Evolutionary conservation across 1,284 basidiomycete genomes (phyloP).

Genomic region (Leccinum colubrinum): DNA sequence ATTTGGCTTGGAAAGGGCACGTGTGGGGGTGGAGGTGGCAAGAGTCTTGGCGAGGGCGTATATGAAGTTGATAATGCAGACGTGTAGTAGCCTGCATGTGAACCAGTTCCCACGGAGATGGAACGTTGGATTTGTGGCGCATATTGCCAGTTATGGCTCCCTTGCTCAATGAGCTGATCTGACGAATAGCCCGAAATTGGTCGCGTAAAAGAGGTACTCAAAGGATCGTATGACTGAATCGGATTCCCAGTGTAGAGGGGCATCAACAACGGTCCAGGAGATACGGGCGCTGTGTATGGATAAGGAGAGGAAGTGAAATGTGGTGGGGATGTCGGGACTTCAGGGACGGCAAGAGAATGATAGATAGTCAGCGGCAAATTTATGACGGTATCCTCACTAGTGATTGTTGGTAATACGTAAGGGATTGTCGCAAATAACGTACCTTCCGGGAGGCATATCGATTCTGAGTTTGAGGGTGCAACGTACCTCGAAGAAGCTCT

Average conservation of each 20-base stretch:
- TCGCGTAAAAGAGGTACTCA: constrained; percentile 6
- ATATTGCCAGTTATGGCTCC: constrained; percentile 19
- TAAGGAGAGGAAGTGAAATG: constrained; percentile 14
- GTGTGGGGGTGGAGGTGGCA: constrained; percentile 15
- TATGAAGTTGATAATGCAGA: constrained; percentile 14
- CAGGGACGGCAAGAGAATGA: constrained; percentile 56
- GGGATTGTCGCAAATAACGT: constrained; percentile 6
- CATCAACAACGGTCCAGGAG: constrained; percentile 10
- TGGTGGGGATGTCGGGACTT: constrained; percentile 31
- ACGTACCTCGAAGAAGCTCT: constrained; percentile 62
- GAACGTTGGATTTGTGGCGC: constrained; percentile 17
- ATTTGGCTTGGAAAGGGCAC: constrained; percentile 6
- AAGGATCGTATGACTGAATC: constrained; percentile 9
- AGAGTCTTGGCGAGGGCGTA: constrained; percentile 17
- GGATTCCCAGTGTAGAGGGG: constrained; percentile 11
- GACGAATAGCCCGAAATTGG: constrained; percentile 6
- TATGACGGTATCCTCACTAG: constrained; percentile 66
- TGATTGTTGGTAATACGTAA: constrained; percentile 14
- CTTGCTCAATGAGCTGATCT: constrained; percentile 11
- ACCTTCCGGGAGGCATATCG: constrained; percentile 32
- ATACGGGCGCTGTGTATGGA: constrained; percentile 21
- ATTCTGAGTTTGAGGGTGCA: constrained; percentile 25
- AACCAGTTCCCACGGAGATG: constrained; percentile 15
- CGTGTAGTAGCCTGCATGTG: constrained; percentile 14
- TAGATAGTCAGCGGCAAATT: constrained; percentile 62